Percentiles rank a stretch among this genome's conserved stretches.
These are phyloP conservation scores for Penicillium psychrosexuale DNA, from an alignment of 2,329 filamentous ascomycete genomes.

Conservation along the genomic window DNA sequence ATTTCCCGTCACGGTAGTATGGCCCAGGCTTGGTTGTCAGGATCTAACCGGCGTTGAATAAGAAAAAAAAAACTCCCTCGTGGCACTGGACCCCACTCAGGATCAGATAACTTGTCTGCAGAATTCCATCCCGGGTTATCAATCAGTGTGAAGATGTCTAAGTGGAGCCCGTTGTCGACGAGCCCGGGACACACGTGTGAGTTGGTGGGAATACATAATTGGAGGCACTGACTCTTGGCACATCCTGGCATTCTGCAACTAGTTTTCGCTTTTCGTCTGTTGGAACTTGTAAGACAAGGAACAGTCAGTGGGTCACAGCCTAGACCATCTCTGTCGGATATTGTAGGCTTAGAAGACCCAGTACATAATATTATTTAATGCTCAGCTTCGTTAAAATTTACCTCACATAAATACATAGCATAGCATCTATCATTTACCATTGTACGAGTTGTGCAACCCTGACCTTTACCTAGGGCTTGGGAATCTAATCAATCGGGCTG, in stretches of 20 bases:
- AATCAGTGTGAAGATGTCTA: neutral
- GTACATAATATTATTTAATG: neutral
- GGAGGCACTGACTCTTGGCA: neutral
- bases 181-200: neutral
- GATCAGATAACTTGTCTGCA: constrained; percentile 10
- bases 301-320: neutral
- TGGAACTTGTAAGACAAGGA: neutral
- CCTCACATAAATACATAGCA: no score
- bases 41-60: neutral
- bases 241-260: neutral
- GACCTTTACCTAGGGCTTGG: neutral
- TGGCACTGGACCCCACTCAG: constrained; percentile 4
- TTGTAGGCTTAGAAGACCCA: neutral
- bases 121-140: neutral
- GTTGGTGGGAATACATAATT: neutral
- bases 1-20: neutral
- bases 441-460: neutral
- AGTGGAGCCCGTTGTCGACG: neutral
- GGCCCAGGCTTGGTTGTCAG: neutral
- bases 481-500: constrained; percentile 11
- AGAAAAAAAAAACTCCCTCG: neutral
- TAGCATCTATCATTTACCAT: no score
- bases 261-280: neutral
- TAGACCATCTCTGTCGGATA: neutral
- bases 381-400: no score